Base-by-base conservation (phyloP, 305 asterid species). In the Fraxinus albicans region DNA sequence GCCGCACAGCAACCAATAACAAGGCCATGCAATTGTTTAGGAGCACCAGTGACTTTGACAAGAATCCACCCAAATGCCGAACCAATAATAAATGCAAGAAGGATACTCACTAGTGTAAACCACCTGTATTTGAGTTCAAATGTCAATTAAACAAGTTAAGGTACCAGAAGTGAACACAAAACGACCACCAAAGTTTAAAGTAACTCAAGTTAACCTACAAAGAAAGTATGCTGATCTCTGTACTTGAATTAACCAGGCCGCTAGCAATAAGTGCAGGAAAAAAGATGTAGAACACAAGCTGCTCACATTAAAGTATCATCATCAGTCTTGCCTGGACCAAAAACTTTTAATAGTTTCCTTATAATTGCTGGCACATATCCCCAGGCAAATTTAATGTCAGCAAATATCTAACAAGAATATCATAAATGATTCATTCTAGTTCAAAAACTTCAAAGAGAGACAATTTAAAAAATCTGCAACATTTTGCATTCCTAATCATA, bases 1-100 rank as follows among this genome's bases (percentile, higher is more conserved):
- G 87, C 88, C 0, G 91, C 89, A 78, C 89, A 88, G 84, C 91
- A 88, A 77, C 91, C 86, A 77, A 86, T 88, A 21, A 86, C 87
- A 42, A 88, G 87, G 63, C 91, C 91, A 73, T 83, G 85, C 38
- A 88, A 79, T 58, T 85, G 88, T 27, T 3, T 81, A 85, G 89
- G 91, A 6, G 89, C 76, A 69, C 36, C 73, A n/a, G 86, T 85
- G 82, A 86, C 76, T 81, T 73, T 88, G 63, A 84, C 87, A 10
- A 88, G 88, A 27, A 85, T 75, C 89, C 89, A 88, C n/a, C 91
- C 91, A 33, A 87, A 87, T 29, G 84, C 83, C 25, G 89, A 86
- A 15, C 89, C 89, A 50, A 88, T 73, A 47, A 85, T 58, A 73
- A 76, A 83, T 4, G 91, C 85, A 47, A 88, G 81, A 63, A 86